Percentiles rank a stretch among this genome's conserved stretches.
phyloP scores from a whole-genome alignment of 805 yeast species.

The Barnettozyma populi region DNA sequence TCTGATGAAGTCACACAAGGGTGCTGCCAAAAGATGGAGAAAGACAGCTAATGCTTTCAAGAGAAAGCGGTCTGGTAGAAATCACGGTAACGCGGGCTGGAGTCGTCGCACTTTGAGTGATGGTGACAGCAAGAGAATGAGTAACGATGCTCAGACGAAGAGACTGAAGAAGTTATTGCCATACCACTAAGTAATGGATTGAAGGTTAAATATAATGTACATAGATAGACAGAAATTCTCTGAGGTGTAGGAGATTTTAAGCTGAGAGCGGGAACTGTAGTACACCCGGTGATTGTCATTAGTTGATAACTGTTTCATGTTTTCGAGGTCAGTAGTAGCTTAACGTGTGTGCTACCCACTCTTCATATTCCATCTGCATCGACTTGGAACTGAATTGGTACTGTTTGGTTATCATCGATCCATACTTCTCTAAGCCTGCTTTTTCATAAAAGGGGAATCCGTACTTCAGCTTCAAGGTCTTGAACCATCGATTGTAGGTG shows the following conservation, averaged over 20 bases:
- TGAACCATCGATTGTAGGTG: slow-evolving; percentile 56
- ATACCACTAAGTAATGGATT: slow-evolving; percentile 13
- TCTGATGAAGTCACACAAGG: slow-evolving; percentile 71
- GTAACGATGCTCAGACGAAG: slow-evolving; percentile 50
- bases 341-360: slow-evolving; percentile 6
- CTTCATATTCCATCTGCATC: slow-evolving; percentile 19
- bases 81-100: slow-evolving; percentile 93
- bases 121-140: slow-evolving; percentile 55
- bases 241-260: neutral
- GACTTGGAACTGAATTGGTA: slow-evolving; percentile 27
- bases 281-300: no score
- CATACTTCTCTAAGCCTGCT: slow-evolving; percentile 22
- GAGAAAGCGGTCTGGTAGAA: slow-evolving; percentile 73
- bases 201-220: neutral
- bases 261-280: no score
- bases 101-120: slow-evolving; percentile 52
- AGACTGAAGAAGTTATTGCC: slow-evolving; percentile 50
- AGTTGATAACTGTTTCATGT: neutral
- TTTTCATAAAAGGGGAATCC: slow-evolving; percentile 25
- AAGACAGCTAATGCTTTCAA: slow-evolving; percentile 64
- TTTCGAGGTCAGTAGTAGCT: neutral
- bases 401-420: slow-evolving; percentile 32
- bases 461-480: slow-evolving; percentile 44
- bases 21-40: slow-evolving; percentile 83
- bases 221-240: neutral